These are phyloP conservation scores for Annulohypoxylon bovei DNA, from an alignment of 495 filamentous ascomycete species.

Conservation along the genomic window DNA sequence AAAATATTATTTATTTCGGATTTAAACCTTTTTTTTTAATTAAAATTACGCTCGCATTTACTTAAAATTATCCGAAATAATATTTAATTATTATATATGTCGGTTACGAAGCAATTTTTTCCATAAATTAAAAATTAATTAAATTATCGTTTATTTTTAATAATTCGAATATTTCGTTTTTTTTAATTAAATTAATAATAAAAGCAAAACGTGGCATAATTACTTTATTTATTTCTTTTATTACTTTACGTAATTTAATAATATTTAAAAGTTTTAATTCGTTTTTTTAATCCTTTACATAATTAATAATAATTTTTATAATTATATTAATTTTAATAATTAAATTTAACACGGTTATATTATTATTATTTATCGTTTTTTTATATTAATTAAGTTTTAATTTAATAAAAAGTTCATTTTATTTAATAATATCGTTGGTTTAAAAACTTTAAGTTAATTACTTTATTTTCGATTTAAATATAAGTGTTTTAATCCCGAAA, in stretches of 20 bases:
- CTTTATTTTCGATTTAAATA: neutral
- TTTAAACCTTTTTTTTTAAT: neutral
- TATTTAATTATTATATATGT: neutral
- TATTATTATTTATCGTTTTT: neutral
- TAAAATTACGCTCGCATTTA: neutral
- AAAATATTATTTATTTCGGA: neutral
- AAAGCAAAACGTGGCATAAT: no score
- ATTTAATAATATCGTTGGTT: neutral
- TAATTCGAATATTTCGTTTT: neutral
- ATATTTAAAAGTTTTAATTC: neutral
- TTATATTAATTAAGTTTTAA: neutral
- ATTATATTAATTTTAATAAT: neutral
- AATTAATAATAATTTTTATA: neutral
- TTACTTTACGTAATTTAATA: neutral
- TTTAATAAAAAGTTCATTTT: neutral
- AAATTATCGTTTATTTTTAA: neutral
- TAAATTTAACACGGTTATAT: neutral
- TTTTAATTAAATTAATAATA: neutral
- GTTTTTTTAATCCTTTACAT: neutral
- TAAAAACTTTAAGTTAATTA: no score
- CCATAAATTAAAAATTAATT: neutral
- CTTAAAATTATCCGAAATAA: neutral
- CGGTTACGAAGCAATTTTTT: no score
- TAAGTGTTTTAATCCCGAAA: neutral
- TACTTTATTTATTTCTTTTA: no score